Conservation (phyloP, 345 rosid genomes). For the Cardamine resedifolia region DNA sequence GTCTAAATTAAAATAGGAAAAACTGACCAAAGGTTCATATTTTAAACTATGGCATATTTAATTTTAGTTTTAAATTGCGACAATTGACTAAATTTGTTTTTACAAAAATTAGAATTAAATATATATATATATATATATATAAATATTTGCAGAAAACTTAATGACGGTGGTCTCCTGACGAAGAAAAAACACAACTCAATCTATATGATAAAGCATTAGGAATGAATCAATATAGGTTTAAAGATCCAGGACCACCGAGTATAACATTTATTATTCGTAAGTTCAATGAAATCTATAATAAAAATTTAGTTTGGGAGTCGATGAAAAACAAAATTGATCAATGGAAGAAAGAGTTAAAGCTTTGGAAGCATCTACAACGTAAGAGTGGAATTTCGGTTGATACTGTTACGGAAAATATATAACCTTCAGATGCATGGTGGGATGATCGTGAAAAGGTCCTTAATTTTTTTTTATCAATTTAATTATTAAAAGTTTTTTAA, state of each 20-base stretch:
- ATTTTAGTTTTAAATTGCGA: too few relatives aligned
- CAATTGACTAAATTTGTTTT: too few relatives aligned
- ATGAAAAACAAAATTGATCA: not conserved
- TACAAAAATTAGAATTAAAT: too few relatives aligned
- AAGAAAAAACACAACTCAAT: not conserved
- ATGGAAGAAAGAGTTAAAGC: not conserved
- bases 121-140: too few relatives aligned
- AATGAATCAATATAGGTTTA: not conserved
- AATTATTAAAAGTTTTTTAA: not conserved
- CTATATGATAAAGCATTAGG: not conserved
- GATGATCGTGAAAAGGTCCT: not conserved
- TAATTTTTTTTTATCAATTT: not conserved
- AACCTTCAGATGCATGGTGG: not conserved
- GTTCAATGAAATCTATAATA: not conserved
- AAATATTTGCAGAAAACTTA: too few relatives aligned
- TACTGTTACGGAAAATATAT: not conserved
- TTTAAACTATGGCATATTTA: too few relatives aligned
- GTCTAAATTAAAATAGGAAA: too few relatives aligned
- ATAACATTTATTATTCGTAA: not conserved
- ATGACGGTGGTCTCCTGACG: not conserved
- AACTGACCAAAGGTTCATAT: too few relatives aligned
- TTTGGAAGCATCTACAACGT: not conserved
- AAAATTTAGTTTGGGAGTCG: too few relatives aligned
- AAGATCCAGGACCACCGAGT: not conserved
- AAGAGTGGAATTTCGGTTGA: not conserved